These are phyloP conservation scores for Pleoardoris graminearum DNA, from an alignment of 2,329 filamentous ascomycete species.

Conservation along the genomic window DNA sequence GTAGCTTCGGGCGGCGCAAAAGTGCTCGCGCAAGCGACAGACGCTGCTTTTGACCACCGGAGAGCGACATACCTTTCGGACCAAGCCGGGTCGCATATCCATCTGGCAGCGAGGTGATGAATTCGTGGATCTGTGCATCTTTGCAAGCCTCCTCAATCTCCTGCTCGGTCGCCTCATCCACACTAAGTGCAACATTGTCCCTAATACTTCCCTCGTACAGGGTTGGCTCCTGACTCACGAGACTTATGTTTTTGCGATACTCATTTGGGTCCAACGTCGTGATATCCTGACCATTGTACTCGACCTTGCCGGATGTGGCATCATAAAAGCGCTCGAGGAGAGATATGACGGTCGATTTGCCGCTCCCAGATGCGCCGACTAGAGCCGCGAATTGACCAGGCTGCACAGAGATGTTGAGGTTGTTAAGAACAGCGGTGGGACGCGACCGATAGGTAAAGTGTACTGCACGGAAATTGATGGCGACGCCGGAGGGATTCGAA, in stretches of 20 bases:
- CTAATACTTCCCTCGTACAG: slow-evolving; percentile 51
- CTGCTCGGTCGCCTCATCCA: slow-evolving; percentile 32
- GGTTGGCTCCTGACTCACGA: slow-evolving; percentile 53
- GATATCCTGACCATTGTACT: slow-evolving; percentile 53
- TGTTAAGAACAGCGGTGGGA: slow-evolving; percentile 65
- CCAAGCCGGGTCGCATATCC: slow-evolving; percentile 42
- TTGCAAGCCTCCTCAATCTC: slow-evolving; percentile 38
- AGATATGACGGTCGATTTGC: slow-evolving; percentile 71
- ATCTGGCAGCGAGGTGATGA: slow-evolving; percentile 41
- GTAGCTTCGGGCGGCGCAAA: slow-evolving; percentile 27
- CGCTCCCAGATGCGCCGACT: slow-evolving; percentile 71
- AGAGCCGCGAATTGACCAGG: slow-evolving; percentile 72
- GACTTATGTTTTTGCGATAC: slow-evolving; percentile 49
- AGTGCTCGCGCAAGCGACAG: slow-evolving; percentile 32
- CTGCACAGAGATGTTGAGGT: slow-evolving; percentile 50
- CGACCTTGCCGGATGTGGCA: slow-evolving; percentile 63
- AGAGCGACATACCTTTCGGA: slow-evolving; percentile 39
- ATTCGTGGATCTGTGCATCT: slow-evolving; percentile 47
- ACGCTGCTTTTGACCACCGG: slow-evolving; percentile 37
- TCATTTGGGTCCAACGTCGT: slow-evolving; percentile 38
- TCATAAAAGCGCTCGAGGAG: slow-evolving; percentile 71
- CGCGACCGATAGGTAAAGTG: slow-evolving; percentile 92
- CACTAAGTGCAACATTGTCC: slow-evolving; percentile 45
- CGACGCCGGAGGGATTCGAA: slow-evolving; percentile 19
- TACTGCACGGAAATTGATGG: slow-evolving; percentile 87